phyloP scores from a whole-genome alignment of 2,329 filamentous ascomycete genomes.

The Reticulascus tulasneorum region DNA sequence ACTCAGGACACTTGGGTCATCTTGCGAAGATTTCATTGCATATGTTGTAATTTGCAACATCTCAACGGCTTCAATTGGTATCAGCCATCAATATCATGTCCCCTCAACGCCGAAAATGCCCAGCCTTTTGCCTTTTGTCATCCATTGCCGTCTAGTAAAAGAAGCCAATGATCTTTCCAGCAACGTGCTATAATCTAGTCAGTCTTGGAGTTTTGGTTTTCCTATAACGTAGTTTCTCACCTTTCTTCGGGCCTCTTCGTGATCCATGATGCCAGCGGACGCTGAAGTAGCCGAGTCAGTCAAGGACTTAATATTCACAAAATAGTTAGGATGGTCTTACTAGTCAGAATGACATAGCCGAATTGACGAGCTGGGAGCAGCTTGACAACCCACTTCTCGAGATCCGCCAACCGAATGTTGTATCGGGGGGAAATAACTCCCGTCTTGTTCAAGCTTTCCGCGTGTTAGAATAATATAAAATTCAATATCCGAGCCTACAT shows the following conservation, averaged over 20 bases:
- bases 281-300: too few species aligned
- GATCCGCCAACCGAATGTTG: conserved; percentile 95
- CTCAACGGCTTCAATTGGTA: conserved; percentile 25
- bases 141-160: conserved; percentile 70
- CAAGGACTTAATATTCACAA: too few species aligned
- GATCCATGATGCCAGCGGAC: conserved; percentile 83
- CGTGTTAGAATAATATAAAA: conserved; percentile 28
- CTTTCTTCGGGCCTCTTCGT: conserved; percentile 85
- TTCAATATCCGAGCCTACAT: too few species aligned
- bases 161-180: conserved; percentile 99
- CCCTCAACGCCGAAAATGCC: conserved; percentile 34
- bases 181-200: conserved; percentile 80
- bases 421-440: conserved; percentile 99
- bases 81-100: conserved; percentile 32
- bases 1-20: too few species aligned
- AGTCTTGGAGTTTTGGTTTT: not conserved
- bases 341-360: conserved; percentile 98
- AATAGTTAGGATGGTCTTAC: conserved; percentile 62
- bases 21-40: conserved; percentile 23
- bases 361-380: conserved; percentile 99
- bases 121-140: conserved; percentile 16
- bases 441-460: conserved; percentile 78
- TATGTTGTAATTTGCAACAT: conserved; percentile 27
- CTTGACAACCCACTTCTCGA: conserved; percentile 99
- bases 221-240: too few species aligned